phyloP scores from a whole-genome alignment of 352 stramenopile species.

The Phytopythium litorale region DNA sequence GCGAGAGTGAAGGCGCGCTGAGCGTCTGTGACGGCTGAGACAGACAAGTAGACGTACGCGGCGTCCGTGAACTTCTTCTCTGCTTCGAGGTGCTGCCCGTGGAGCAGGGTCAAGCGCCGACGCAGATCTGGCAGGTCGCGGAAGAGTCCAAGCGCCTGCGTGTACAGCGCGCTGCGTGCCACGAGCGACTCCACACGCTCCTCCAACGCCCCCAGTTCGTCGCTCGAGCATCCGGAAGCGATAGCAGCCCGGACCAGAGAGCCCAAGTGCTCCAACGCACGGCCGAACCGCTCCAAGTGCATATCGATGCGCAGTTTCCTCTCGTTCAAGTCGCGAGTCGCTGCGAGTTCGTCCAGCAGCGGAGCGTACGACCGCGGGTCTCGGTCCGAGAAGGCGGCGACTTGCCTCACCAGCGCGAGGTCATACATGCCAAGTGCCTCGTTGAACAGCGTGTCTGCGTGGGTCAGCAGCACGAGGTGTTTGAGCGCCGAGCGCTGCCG shows the following conservation, averaged over 20 bases:
- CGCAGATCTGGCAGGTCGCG: slow-evolving; percentile 23
- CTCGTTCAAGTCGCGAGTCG: slow-evolving; percentile 26
- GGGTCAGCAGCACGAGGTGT: slow-evolving; percentile 64
- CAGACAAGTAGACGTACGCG: slow-evolving; percentile 61
- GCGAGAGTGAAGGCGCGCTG: slow-evolving; percentile 53
- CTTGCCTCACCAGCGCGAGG: slow-evolving; percentile 49
- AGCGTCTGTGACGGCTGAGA: slow-evolving; percentile 32
- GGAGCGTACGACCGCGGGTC: slow-evolving; percentile 72
- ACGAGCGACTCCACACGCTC: slow-evolving; percentile 30
- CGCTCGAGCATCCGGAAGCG: background rate
- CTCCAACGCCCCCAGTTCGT: slow-evolving; percentile 7
- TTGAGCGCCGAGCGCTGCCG: slow-evolving; percentile 55
- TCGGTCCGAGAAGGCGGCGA: slow-evolving; percentile 58
- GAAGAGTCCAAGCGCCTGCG: slow-evolving; percentile 47
- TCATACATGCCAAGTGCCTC: slow-evolving; percentile 70
- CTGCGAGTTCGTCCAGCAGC: slow-evolving; percentile 49
- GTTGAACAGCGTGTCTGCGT: slow-evolving; percentile 65
- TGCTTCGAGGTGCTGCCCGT: slow-evolving; percentile 39
- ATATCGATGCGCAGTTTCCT: slow-evolving; percentile 63
- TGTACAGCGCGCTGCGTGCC: slow-evolving; percentile 37
- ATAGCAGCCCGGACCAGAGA: slow-evolving; percentile 15
- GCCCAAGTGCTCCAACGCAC: slow-evolving; percentile 45
- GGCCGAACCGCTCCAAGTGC: slow-evolving; percentile 36
- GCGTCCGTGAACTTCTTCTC: slow-evolving; percentile 41
- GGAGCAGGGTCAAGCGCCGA: slow-evolving; percentile 37